Percentiles rank a stretch among this genome's conserved stretches.
phyloP scores from a whole-genome alignment of 2,329 filamentous ascomycete genomes.

The Aspergillus hortae region DNA sequence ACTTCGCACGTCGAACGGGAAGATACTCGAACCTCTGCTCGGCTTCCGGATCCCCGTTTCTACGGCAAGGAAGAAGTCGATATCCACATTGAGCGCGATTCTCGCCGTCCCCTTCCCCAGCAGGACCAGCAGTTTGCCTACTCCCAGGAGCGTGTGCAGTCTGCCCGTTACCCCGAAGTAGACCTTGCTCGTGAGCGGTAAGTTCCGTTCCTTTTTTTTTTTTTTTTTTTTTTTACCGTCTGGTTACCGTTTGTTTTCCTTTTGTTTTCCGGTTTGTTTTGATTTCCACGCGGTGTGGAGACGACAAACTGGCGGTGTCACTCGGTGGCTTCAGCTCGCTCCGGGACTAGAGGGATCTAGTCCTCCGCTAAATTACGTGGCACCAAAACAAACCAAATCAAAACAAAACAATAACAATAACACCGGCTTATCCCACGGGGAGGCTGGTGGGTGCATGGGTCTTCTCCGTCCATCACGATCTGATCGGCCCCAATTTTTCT shows the following conservation, averaged over 20 bases:
- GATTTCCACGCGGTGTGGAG: slow-evolving; percentile 17
- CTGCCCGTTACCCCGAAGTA: slow-evolving; percentile 44
- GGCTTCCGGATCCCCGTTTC: slow-evolving; percentile 63
- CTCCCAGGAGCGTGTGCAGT: slow-evolving; percentile 34
- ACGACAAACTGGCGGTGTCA: slow-evolving; percentile 21
- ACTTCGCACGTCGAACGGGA: slow-evolving; percentile 92
- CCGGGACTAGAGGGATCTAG: slow-evolving; percentile 17
- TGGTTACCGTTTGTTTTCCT: not conserved
- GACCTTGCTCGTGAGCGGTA: slow-evolving; percentile 52
- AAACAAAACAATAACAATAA: slow-evolving; percentile 1
- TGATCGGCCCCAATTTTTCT: too few species aligned
- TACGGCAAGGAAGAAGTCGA: slow-evolving; percentile 82
- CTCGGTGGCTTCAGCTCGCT: slow-evolving; percentile 10
- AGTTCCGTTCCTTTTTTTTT: slow-evolving; percentile 22
- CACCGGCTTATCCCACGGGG: too few species aligned
- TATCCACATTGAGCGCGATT: slow-evolving; percentile 61
- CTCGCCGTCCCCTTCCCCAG: slow-evolving; percentile 32
- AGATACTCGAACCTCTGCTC: slow-evolving; percentile 75
- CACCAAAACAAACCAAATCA: slow-evolving; percentile 19
- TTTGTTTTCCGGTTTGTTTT: slow-evolving; percentile 9
- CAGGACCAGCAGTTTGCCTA: slow-evolving; percentile 11
- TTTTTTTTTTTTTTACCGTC: slow-evolving; percentile 9
- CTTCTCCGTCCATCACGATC: too few species aligned
- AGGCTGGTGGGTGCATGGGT: too few species aligned
- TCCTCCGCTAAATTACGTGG: slow-evolving; percentile 21